Evolutionary conservation across 345 rosid genomes (phyloP).

Genomic region (Fremontodendron californicum): DNA sequence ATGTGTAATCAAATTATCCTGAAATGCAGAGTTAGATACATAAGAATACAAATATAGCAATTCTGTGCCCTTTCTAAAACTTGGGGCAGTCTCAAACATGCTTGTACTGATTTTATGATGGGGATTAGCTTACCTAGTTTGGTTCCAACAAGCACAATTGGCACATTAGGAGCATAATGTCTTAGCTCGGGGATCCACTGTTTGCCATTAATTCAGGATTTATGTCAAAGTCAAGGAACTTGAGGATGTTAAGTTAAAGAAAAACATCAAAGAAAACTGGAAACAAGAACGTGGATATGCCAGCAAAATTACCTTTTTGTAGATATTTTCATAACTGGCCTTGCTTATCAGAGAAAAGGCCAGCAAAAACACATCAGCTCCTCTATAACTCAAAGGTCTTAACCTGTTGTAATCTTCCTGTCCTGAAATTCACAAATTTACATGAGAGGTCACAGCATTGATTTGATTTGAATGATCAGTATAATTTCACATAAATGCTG

Average conservation of each 20-base stretch:
- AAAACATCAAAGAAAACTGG: not conserved
- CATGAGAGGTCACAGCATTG: not conserved
- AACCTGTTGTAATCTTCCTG: slow-evolving; percentile 85
- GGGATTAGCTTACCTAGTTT: slow-evolving; percentile 47
- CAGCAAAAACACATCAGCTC: slow-evolving; percentile 79
- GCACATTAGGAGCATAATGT: slow-evolving; percentile 73
- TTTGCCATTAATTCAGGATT: not conserved
- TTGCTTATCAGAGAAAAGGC: slow-evolving; percentile 76
- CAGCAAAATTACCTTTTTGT: slow-evolving; percentile 52
- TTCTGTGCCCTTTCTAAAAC: not conserved
- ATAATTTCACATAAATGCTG: not conserved
- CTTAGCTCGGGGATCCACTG: slow-evolving; percentile 81
- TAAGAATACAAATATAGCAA: not conserved
- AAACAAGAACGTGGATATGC: not conserved
- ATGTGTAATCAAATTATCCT: not conserved
- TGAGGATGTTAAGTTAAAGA: not conserved
- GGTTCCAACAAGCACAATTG: slow-evolving; percentile 76
- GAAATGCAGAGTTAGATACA: not conserved
- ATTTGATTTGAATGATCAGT: not conserved
- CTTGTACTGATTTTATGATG: not conserved
- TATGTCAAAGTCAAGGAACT: not conserved
- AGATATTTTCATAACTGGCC: slow-evolving; percentile 72
- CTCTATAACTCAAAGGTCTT: slow-evolving; percentile 81
- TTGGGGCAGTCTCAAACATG: not conserved
- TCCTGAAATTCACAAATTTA: slow-evolving; percentile 32